phyloP scores from a whole-genome alignment of 495 filamentous ascomycete genomes.

The Talaromyces wortmannii region DNA sequence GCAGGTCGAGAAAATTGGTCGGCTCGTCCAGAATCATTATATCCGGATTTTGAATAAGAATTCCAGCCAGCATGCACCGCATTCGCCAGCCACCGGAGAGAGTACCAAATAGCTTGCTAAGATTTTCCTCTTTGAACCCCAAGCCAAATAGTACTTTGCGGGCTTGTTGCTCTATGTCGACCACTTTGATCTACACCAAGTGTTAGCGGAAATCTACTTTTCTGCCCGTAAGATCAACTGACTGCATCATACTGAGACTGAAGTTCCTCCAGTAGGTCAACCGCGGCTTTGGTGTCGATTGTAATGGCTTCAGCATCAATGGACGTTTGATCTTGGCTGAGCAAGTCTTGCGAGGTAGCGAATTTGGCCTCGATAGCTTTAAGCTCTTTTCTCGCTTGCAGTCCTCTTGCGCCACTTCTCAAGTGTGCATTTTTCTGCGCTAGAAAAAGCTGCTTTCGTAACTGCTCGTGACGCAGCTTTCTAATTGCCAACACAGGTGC shows the following conservation, averaged over 20 bases:
- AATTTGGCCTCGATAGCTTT: constrained; percentile 56
- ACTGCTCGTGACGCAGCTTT: constrained; percentile 49
- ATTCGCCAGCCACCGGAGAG: constrained; percentile 79
- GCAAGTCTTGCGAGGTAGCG: constrained; percentile 44
- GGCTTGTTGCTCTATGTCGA: constrained; percentile 50
- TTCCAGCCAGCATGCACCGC: constrained; percentile 59
- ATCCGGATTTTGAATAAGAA: constrained; percentile 63
- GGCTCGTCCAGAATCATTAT: constrained; percentile 83
- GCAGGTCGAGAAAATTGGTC: constrained; percentile 77
- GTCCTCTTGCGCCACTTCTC: constrained; percentile 64
- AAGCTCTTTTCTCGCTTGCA: constrained; percentile 65
- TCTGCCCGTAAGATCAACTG: constrained; percentile 5
- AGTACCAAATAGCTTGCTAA: constrained; percentile 48
- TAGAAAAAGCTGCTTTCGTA: constrained; percentile 55
- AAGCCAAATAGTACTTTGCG: constrained; percentile 59
- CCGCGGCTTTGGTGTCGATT: constrained; percentile 55
- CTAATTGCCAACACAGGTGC: constrained; percentile 53
- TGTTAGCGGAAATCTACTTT: neutral
- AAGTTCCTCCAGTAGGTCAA: constrained; percentile 54
- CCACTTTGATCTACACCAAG: constrained; percentile 26
- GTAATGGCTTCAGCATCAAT: constrained; percentile 47
- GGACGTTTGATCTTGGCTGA: constrained; percentile 43
- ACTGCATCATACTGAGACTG: constrained; percentile 50
- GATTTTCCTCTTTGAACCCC: constrained; percentile 58
- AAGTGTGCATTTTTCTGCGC: constrained; percentile 65